Percentiles rank a stretch among this genome's conserved stretches.
Evolutionary conservation across 164 flowering plant species (phyloP).

Genomic region (Sedum album): DNA sequence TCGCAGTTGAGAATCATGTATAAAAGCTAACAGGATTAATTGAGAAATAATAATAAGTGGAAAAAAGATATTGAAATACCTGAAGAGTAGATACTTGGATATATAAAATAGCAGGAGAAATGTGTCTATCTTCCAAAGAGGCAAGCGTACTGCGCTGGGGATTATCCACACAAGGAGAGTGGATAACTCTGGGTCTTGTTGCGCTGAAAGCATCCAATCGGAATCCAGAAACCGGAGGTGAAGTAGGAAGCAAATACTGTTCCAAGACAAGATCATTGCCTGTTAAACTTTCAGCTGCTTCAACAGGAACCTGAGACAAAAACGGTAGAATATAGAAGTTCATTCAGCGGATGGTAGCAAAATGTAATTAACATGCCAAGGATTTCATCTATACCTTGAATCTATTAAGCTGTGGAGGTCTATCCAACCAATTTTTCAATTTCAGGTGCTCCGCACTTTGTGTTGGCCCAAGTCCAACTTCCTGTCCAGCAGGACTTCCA

Average conservation of each 20-base stretch:
- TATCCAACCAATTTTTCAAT: constrained; percentile 59
- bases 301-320: constrained; percentile 67
- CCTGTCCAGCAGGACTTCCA: constrained; percentile 52
- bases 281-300: constrained; percentile 54
- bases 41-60: too few species aligned
- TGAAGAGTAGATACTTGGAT: constrained; percentile 70
- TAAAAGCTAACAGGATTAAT: too few species aligned
- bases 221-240: constrained; percentile 80
- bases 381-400: constrained; percentile 46
- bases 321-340: not conserved
- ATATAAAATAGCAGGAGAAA: constrained; percentile 65
- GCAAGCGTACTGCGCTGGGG: constrained; percentile 30
- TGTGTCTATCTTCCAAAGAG: constrained; percentile 61
- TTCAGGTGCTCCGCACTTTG: constrained; percentile 50
- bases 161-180: constrained; percentile 56
- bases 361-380: constrained; percentile 5
- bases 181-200: constrained; percentile 68
- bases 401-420: constrained; percentile 61
- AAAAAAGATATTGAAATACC: constrained; percentile 25
- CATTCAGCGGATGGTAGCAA: not conserved
- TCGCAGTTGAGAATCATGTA: too few species aligned
- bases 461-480: constrained; percentile 27
- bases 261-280: constrained; percentile 65
- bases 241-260: constrained; percentile 59
- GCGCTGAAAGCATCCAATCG: constrained; percentile 83